phyloP scores from a whole-genome alignment of 768 basidiomycete genomes.

The Nevesoporus exiguus region DNA sequence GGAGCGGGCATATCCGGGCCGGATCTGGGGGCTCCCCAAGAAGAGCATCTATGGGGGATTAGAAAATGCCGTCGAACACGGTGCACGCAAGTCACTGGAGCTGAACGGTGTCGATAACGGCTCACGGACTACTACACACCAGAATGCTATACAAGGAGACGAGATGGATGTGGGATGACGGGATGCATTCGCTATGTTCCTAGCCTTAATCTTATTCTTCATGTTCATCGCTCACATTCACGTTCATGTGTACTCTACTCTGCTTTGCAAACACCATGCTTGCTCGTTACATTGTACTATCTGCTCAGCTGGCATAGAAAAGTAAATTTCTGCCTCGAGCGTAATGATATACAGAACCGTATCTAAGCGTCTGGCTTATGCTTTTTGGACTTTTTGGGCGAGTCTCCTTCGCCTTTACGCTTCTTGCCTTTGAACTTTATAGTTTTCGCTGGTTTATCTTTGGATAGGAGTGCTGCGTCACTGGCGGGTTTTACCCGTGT shows the following conservation, averaged over 20 bases:
- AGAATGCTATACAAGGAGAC: slow-evolving; percentile 49
- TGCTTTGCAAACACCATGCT: slow-evolving; percentile 19
- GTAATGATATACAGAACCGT: background rate
- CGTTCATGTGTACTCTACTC: slow-evolving; percentile 24
- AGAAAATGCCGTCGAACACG: slow-evolving; percentile 55
- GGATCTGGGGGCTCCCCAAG: slow-evolving; percentile 75
- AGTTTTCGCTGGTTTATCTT: slow-evolving; percentile 7
- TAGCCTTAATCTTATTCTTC: slow-evolving; percentile 26
- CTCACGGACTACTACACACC: slow-evolving; percentile 32
- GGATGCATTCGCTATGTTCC: slow-evolving; percentile 6
- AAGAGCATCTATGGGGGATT: slow-evolving; percentile 74
- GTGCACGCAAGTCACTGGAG: slow-evolving; percentile 28
- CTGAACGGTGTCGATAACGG: slow-evolving; percentile 17
- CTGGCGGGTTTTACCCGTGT: slow-evolving; percentile 21
- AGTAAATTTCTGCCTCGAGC: background rate
- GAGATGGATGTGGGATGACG: slow-evolving; percentile 68
- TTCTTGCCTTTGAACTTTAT: slow-evolving; percentile 37
- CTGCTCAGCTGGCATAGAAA: slow-evolving; percentile 12
- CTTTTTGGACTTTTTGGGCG: slow-evolving; percentile 48
- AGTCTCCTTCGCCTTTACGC: slow-evolving; percentile 47
- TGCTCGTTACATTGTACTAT: slow-evolving; percentile 23
- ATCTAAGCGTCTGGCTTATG: slow-evolving; percentile 31
- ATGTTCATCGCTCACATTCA: slow-evolving; percentile 25
- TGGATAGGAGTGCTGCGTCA: background rate
- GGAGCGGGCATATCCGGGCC: slow-evolving; percentile 60